Evolutionary conservation across 805 yeast species (phyloP).

Genomic region (Saccharomycodes ludwigii): DNA sequence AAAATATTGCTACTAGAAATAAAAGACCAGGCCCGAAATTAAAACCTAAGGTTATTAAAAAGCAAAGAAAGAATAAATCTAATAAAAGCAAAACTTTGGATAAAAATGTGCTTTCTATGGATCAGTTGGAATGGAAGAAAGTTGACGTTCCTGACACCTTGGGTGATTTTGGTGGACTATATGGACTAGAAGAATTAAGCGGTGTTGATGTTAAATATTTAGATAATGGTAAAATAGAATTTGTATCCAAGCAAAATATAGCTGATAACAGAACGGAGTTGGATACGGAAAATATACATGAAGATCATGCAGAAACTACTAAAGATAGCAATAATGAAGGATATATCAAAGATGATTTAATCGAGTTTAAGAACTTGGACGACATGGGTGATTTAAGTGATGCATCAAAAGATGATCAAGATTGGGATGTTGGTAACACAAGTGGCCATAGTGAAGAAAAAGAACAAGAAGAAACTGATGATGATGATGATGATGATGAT

Average conservation of each 20-base stretch:
- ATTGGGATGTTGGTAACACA: slow-evolving; percentile 10
- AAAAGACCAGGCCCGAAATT: slow-evolving; percentile 2
- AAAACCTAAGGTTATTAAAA: slow-evolving; percentile 4
- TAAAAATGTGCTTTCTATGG: slow-evolving; percentile 3
- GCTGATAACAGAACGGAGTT: slow-evolving; percentile 13
- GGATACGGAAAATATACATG: slow-evolving; percentile 8
- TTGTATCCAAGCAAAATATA: slow-evolving; percentile 30
- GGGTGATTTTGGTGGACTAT: slow-evolving; percentile 83
- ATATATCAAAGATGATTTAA: slow-evolving; percentile 10
- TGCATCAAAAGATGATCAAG: slow-evolving; percentile 15
- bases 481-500: slow-evolving; percentile 8
- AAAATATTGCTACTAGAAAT: slow-evolving; percentile 1
- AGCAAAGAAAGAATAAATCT: not conserved
- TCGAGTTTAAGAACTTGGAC: slow-evolving; percentile 22
- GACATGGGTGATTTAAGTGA: slow-evolving; percentile 21
- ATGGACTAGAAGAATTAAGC: slow-evolving; percentile 86
- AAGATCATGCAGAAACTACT: slow-evolving; percentile 7
- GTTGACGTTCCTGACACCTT: slow-evolving; percentile 74
- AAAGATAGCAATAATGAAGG: slow-evolving; percentile 8
- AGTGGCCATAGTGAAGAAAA: slow-evolving; percentile 15
- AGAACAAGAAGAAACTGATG: slow-evolving; percentile 10
- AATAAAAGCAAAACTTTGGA: not conserved
- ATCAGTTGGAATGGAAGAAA: slow-evolving; percentile 57
- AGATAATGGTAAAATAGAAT: slow-evolving; percentile 54
- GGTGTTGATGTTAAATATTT: slow-evolving; percentile 71